Conservation (phyloP, 2,329 filamentous ascomycete genomes). For the Aspergillus glaucus region DNA sequence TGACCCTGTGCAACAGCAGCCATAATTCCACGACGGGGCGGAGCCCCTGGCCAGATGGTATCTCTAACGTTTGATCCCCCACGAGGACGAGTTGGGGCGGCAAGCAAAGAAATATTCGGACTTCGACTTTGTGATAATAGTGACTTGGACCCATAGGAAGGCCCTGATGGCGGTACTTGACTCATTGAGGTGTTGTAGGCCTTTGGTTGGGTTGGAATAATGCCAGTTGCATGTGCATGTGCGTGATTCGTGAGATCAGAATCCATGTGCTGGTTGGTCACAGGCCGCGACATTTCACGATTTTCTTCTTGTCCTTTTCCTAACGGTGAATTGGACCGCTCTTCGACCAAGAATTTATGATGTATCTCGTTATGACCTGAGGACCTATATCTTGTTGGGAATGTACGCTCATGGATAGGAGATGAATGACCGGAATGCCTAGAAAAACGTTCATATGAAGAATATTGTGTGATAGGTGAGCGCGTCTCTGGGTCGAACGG, state of each 20-base stretch:
- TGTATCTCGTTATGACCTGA: conserved; percentile 10
- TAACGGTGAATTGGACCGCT: conserved; percentile 5
- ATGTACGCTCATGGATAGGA: conserved; percentile 7
- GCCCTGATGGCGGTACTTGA: conserved; percentile 31
- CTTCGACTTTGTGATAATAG: conserved; percentile 32
- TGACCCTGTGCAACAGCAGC: conserved; percentile 23
- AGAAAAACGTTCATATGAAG: conserved; percentile 16
- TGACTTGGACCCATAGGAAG: conserved; percentile 30
- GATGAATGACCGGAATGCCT: conserved; percentile 9
- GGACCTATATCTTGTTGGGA: conserved; percentile 3
- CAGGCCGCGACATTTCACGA: not conserved
- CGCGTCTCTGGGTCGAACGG: conserved; percentile 26
- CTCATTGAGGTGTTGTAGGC: conserved; percentile 16
- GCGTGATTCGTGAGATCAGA: conserved; percentile 12
- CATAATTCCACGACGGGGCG: conserved; percentile 29
- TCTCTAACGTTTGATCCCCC: conserved; percentile 32
- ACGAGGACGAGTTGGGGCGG: conserved; percentile 44
- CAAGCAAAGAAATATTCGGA: conserved; percentile 35
- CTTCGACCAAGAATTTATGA: conserved; percentile 11
- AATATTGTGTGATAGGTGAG: conserved; percentile 19
- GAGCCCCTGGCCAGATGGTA: conserved; percentile 24
- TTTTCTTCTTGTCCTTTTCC: conserved; percentile 8
- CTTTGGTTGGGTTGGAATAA: conserved; percentile 28
- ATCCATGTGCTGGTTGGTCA: conserved; percentile 5
- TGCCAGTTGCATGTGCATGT: conserved; percentile 11